These are phyloP conservation scores for Candida sanyiensis DNA, from an alignment of 805 yeast species.

Conservation along the genomic window DNA sequence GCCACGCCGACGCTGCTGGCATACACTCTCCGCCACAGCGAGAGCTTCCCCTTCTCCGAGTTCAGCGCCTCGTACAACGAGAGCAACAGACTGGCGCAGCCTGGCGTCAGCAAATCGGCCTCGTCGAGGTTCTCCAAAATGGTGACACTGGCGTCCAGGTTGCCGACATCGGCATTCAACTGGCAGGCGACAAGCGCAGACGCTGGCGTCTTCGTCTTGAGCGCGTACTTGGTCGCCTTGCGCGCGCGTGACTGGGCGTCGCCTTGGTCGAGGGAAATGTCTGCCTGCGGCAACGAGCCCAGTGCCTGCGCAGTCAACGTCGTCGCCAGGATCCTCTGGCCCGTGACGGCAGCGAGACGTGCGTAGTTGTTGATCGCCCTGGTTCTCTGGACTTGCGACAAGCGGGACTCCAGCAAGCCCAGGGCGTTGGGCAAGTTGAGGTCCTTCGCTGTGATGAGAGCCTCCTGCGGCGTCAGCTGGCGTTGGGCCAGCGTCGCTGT, in stretches of 20 bases:
- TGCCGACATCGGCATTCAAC: conserved; percentile 26
- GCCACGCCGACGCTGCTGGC: conserved; percentile 17
- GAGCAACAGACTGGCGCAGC: conserved; percentile 44
- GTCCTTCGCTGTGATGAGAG: conserved; percentile 29
- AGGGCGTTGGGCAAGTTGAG: conserved; percentile 25
- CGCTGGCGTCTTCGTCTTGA: conserved; percentile 27
- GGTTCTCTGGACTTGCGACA: conserved; percentile 19
- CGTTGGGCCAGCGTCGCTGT: conserved; percentile 10
- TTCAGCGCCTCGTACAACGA: conserved; percentile 44
- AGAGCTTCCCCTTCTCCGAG: conserved; percentile 29
- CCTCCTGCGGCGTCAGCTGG: conserved; percentile 4
- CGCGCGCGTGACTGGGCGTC: conserved; percentile 24
- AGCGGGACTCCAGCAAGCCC: conserved; percentile 18
- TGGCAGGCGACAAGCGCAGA: conserved; percentile 32
- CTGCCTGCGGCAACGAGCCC: conserved; percentile 13
- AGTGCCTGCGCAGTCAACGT: conserved; percentile 17
- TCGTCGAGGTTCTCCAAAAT: conserved; percentile 31
- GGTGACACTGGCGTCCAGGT: conserved; percentile 30
- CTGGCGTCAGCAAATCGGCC: conserved; percentile 32
- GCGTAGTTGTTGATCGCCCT: conserved; percentile 20
- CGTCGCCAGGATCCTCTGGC: conserved; percentile 14
- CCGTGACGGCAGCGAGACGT: conserved; percentile 17
- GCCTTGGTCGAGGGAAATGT: conserved; percentile 14
- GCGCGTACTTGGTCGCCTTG: conserved; percentile 31
- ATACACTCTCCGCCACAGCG: conserved; percentile 29